Evolutionary conservation across 2,329 filamentous ascomycete species (phyloP), one percentile per base, ranked within the genome.

Genomic region (Calonectria hongkongensis): DNA sequence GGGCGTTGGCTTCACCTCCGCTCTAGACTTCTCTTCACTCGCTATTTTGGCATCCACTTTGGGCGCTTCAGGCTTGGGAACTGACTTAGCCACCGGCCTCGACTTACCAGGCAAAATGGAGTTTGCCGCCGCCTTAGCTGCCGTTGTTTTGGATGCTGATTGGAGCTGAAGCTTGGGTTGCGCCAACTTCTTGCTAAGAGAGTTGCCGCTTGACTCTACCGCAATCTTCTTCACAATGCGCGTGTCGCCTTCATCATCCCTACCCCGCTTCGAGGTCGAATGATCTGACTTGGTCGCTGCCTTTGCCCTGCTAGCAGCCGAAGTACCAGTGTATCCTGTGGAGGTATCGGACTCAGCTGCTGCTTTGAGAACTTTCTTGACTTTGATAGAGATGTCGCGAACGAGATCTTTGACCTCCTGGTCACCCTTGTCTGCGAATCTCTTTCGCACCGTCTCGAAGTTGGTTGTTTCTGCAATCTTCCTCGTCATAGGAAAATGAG

Each of bases 391-490:
- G 58, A 93, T 92, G 72, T 88, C 88, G 43, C 88, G 87, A 5
- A 93, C 90, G 58, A 92, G 84, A 5, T 87, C 88, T 77, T 92
- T 92, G 60, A 91, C 89, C 66, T 92, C 90, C 0, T 89, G 87
- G 78, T 94, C 92, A 30, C 91, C 92, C 78, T 91, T 92, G 79
- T 90, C 92, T 72, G 88, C 88, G 79, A 93, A 90, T 10, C 90
- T 88, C 73, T 90, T 90, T 48, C 92, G 87, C 18, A 94, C 89
- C 68, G 89, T 91, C 70, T 91, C 89, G 69, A 95, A 89, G 79
- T 94, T 94, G 48, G 91, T 89, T 73, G 89, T 92, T 75, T 92
- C 89, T 50, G 92, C 84, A 43, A 91, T 91, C 75, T 88, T 90
- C 62, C 88, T 90, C 50, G 92, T 88, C 71, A 92, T 92, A 43